Base-by-base conservation (phyloP, 768 basidiomycete species). In the Lentinula sp. region DNA sequence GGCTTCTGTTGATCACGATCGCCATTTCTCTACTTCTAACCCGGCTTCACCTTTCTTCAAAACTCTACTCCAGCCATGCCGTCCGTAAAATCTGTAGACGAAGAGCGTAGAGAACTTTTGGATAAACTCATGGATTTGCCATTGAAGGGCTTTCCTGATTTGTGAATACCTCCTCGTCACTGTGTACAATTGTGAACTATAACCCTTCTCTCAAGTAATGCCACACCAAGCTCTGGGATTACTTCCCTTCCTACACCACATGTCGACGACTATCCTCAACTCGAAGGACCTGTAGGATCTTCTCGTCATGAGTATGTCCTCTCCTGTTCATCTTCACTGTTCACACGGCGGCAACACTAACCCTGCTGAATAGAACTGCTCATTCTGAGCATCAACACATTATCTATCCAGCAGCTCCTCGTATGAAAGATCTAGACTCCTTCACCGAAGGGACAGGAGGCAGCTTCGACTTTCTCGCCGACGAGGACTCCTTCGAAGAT, bases 391-490 rank as follows among this genome's bases (percentile, higher is more conserved):
- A 66, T 75, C 57, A 64, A 69, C 59, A 65, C 72, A 39, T 56
- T 16, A 56, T 43, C 35, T 63, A 59, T 55, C 78, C 80, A 16
- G 74, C 69, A 3, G 80, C 84, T 32, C 84, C 83, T 9, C 67
- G 75, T 61, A 65, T 85, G 66, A 84, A 80, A 70, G 84, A 85
- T 66, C 68, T 78, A 35, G 83, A 84, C 62, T 79, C 81, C 58
- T 85, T 85, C 73, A 83, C 82, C n/a, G 83, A 84, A 51, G 83
- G 83, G 35, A 82, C 80, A 15, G 69, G 72, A 60, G 83, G 83
- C 49, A 81, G 80, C 63, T 84, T 83, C 69, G 80, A 81, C 63
- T 80, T 76, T 56, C 67, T 76, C 43, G 70, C 77, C 59, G 69
- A 70, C 39, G 72, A 73, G 51, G 73, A 76, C 64, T 73, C 79